Conservation (phyloP, 129 eudicot genomes). For the Gnaphalium uliginosum region DNA sequence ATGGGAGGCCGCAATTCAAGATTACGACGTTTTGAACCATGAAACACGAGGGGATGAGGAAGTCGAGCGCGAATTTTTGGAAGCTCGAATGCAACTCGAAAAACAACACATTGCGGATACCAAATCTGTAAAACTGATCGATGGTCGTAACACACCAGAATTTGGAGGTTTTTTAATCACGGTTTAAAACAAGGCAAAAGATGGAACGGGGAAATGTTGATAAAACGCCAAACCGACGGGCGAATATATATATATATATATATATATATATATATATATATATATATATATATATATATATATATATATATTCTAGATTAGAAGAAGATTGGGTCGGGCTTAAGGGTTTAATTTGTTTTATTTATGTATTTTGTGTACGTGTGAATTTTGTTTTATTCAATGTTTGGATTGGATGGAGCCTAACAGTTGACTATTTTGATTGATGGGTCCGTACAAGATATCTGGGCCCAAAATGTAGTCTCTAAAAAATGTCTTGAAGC, state of each 20-base stretch:
- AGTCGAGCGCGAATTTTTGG: conserved; percentile 42
- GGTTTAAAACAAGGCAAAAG: conserved; percentile 26
- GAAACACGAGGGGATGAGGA: conserved; percentile 58
- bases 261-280: no score
- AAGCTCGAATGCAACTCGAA: conserved; percentile 55
- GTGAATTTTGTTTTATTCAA: conserved; percentile 22
- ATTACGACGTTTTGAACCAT: conserved; percentile 59
- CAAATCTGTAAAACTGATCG: conserved; percentile 30
- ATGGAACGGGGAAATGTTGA: not conserved
- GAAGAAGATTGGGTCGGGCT: conserved; percentile 10
- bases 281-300: no score
- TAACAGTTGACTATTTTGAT: conserved; percentile 27
- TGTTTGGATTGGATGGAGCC: conserved; percentile 21
- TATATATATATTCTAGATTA: no score
- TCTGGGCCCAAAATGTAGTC: conserved; percentile 13
- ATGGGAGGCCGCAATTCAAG: conserved; percentile 78
- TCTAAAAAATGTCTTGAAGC: not conserved
- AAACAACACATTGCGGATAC: conserved; percentile 38
- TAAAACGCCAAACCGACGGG: not conserved
- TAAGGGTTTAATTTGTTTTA: not conserved
- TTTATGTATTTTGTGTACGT: conserved; percentile 1
- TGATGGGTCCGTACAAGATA: conserved; percentile 24
- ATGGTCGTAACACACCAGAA: conserved; percentile 29
- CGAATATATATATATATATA: not conserved
- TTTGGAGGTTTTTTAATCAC: conserved; percentile 40